Evolutionary conservation across 2,329 filamentous ascomycete genomes (phyloP).

Genomic region (Aureobasidium sp.): DNA sequence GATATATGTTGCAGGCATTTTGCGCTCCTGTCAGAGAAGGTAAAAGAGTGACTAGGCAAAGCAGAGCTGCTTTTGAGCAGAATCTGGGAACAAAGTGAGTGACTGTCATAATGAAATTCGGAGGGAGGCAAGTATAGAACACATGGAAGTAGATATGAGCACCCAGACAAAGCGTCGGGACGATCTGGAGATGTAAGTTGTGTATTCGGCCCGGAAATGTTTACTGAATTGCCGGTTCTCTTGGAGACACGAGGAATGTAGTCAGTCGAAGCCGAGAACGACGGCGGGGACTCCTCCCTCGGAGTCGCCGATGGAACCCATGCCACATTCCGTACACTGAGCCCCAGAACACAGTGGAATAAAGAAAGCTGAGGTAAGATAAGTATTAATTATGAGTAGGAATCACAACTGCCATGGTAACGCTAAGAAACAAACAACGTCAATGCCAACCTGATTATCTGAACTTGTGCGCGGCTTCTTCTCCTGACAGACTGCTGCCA

Average conservation of each 20-base stretch:
- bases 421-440: background rate
- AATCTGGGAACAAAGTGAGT: background rate
- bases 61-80: background rate
- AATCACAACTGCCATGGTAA: background rate
- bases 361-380: background rate
- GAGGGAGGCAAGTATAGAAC: background rate
- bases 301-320: background rate
- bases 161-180: background rate
- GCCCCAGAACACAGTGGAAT: background rate
- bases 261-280: background rate
- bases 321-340: background rate
- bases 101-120: background rate
- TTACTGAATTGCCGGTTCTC: background rate
- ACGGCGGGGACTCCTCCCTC: background rate
- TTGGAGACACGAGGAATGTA: background rate
- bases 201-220: background rate
- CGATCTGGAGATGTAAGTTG: background rate
- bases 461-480: background rate
- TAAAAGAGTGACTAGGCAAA: background rate
- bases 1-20: slow-evolving; percentile 3
- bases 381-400: background rate
- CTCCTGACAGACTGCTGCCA: background rate
- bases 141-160: background rate
- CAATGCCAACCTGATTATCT: background rate
- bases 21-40: background rate